Evolutionary conservation across 2,329 filamentous ascomycete species (phyloP).

Genomic region (Claviceps sp.): DNA sequence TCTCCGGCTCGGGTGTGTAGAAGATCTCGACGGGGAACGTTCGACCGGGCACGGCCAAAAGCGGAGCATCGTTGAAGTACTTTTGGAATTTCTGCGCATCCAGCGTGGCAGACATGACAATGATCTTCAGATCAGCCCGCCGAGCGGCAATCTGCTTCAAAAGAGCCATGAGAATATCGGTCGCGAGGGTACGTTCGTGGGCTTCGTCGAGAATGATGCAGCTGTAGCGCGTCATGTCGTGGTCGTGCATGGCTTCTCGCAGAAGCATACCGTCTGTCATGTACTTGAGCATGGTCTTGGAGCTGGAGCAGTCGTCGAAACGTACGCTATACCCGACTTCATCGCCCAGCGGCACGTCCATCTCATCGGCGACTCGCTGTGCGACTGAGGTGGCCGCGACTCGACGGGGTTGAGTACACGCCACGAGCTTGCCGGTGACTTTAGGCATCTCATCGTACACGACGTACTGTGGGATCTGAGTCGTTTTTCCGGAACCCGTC

Average conservation of each 20-base stretch:
- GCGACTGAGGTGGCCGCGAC: conserved; percentile 98
- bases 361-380: conserved; percentile 91
- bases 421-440: conserved; percentile 73
- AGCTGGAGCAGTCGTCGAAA: conserved; percentile 88
- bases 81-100: conserved; percentile 97
- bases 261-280: conserved; percentile 99
- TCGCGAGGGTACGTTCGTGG: conserved; percentile 92
- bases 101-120: conserved; percentile 97
- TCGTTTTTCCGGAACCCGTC: conserved; percentile 98
- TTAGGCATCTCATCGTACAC: conserved; percentile 94
- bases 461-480: conserved; percentile 96
- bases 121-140: conserved; percentile 85
- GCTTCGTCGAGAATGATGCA: conserved; percentile 98
- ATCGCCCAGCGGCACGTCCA: conserved; percentile 84
- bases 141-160: conserved; percentile 78
- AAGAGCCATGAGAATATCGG: conserved; percentile 93
- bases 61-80: conserved; percentile 89
- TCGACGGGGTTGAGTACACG: conserved; percentile 93
- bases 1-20: conserved; percentile 91
- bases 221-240: conserved; percentile 81
- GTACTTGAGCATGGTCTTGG: conserved; percentile 90
- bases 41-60: conserved; percentile 86
- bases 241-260: conserved; percentile 92
- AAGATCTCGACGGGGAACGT: conserved; percentile 97
- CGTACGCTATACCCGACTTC: conserved; percentile 98